A percentile compares a stretch with the other conserved stretches of the same genome.
These are phyloP conservation scores for Hymenotorrendiella dingleyae DNA, from an alignment of 2,329 filamentous ascomycete genomes.

Conservation along the genomic window DNA sequence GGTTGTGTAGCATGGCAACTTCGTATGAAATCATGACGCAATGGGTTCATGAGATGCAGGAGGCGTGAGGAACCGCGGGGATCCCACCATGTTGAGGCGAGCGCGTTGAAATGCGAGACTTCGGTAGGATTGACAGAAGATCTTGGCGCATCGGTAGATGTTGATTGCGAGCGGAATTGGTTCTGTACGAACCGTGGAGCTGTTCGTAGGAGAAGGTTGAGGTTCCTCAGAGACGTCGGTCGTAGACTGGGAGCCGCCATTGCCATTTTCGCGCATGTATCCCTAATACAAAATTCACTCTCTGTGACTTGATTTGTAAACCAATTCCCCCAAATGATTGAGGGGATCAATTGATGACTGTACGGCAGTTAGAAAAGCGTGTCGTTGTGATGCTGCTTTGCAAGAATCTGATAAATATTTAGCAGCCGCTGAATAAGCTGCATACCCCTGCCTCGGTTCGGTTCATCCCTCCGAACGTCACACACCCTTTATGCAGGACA, in stretches of 20 bases:
- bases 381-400: conserved; percentile 1
- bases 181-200: conserved; percentile 27
- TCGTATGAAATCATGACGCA: conserved; percentile 87
- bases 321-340: not conserved
- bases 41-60: conserved; percentile 95
- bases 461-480: no score
- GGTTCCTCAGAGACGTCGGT: conserved; percentile 26
- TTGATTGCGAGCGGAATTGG: conserved; percentile 23
- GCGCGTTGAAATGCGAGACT: conserved; percentile 87
- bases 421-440: no score
- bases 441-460: no score
- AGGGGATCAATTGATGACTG: not conserved
- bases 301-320: conserved; percentile 2
- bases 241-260: conserved; percentile 15
- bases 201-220: conserved; percentile 27
- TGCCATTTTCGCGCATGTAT: conserved; percentile 1
- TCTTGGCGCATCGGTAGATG: conserved; percentile 21
- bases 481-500: no score
- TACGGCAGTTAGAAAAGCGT: no score
- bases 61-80: conserved; percentile 86
- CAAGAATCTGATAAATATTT: conserved; percentile 1
- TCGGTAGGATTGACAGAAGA: conserved; percentile 83
- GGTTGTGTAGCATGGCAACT: conserved; percentile 57
- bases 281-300: no score
- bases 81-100: conserved; percentile 97